Base-by-base conservation (phyloP, 2,329 filamentous ascomycete species). In the Blumeria graminis region DNA sequence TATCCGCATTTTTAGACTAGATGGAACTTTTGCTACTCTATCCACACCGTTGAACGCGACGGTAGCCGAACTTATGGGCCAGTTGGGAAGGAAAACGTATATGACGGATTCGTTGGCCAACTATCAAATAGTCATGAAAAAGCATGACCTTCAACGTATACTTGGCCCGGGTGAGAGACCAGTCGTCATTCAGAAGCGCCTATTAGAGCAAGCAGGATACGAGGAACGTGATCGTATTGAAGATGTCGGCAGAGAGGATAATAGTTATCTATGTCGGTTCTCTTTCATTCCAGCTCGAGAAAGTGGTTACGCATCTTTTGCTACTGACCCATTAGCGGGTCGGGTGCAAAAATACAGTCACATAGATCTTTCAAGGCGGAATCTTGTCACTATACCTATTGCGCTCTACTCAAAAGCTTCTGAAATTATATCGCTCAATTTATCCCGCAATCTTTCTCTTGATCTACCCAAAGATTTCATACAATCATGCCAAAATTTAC, bases 381-480 rank as follows among this genome's bases (percentile, higher is more conserved):
- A 94, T 65, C 76, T 98, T 52, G 81, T 94, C 64, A 94, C 90
- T 7, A 96, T 98, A 56, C 92, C 92, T 3, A 94, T 98, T 62
- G 84, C 83, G 0, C 77, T 98, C 10, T 96, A 96, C 69, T 86
- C 86, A 59, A 93, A 88, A 67, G 86, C 90, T 0, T 75, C 79
- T 10, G 92, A 98, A 65, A 96, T 98, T 62, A 90, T 94, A 56
- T 93, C 88, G 0, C 76, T 98, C 41, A 96, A 98, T 65, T 73
- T 98, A 9, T 96, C 92, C 0, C 80, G 86, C 39, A 98, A 98
- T 63, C 71, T 96, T 48, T 92, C 88, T 0, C 74, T 98, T 33
- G 87, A 95, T 63, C 81, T 98, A 13, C 92, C 92, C 0, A 87
- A 88, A 65, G 92, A 98, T 68, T 98, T 98, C 66, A 89, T 98